Percentiles rank a stretch among this genome's conserved stretches.
phyloP scores from a whole-genome alignment of 805 yeast genomes.

The Suhomyces tanzawaensis region DNA sequence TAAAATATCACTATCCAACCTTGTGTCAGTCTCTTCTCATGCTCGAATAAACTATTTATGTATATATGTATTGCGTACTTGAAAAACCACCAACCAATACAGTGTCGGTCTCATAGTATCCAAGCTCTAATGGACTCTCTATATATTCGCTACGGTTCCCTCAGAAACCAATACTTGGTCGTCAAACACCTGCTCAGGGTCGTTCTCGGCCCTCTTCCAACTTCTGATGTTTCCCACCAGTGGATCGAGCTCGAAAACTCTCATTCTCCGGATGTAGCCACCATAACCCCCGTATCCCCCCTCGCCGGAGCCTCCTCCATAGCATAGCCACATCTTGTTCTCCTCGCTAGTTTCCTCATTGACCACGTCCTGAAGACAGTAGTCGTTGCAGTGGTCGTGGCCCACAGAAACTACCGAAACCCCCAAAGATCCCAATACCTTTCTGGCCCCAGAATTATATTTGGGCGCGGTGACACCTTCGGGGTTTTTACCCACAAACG shows the following conservation, averaged over 20 bases:
- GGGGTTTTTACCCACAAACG: slow-evolving; percentile 57
- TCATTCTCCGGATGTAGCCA: slow-evolving; percentile 74
- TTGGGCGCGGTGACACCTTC: slow-evolving; percentile 82
- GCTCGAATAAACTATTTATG: too few species aligned
- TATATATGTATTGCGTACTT: too few species aligned
- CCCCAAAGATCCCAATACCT: slow-evolving; percentile 58
- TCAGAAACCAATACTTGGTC: slow-evolving; percentile 47
- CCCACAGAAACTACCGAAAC: slow-evolving; percentile 80
- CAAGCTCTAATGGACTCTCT: neutral
- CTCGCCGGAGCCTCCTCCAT: slow-evolving; percentile 91
- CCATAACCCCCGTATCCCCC: slow-evolving; percentile 97
- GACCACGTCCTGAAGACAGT: slow-evolving; percentile 59
- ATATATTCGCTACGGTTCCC: slow-evolving; percentile 35
- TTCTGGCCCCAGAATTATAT: slow-evolving; percentile 65
- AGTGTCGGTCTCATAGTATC: too few species aligned
- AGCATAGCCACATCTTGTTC: slow-evolving; percentile 74
- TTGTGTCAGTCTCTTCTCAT: too few species aligned
- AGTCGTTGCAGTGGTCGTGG: slow-evolving; percentile 95
- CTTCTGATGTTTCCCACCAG: slow-evolving; percentile 47
- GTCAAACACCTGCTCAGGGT: slow-evolving; percentile 49
- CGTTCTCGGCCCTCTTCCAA: slow-evolving; percentile 72
- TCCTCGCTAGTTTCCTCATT: slow-evolving; percentile 23
- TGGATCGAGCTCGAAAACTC: slow-evolving; percentile 68
- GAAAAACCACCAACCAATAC: too few species aligned
- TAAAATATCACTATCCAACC: too few species aligned